phyloP scores from a whole-genome alignment of 805 yeast species.

The Vanderwaltozyma yarrowii region DNA sequence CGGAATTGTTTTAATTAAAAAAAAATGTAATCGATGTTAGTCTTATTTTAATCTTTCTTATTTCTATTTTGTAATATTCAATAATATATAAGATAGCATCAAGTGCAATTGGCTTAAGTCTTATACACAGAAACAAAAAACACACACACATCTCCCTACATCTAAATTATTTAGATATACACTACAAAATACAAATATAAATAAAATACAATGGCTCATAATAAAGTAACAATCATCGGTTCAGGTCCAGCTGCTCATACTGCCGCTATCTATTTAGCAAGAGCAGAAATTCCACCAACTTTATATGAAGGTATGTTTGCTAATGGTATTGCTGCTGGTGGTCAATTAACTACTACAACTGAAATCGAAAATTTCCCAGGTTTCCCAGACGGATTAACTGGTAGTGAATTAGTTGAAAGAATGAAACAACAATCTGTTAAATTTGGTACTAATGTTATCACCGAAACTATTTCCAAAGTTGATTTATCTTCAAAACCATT shows the following conservation, averaged over 20 bases:
- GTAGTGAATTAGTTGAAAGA: slow-evolving; percentile 80
- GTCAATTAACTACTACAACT: slow-evolving; percentile 96
- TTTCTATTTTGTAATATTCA: no score
- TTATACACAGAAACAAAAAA: no score
- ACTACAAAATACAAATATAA: not conserved
- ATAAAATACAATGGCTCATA: slow-evolving; percentile 34
- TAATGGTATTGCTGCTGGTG: slow-evolving; percentile 98
- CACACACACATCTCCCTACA: no score
- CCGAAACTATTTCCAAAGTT: slow-evolving; percentile 89
- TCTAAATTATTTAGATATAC: no score
- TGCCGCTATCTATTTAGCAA: slow-evolving; percentile 91
- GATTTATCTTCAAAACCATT: slow-evolving; percentile 85
- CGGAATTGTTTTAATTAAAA: no score
- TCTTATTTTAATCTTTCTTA: no score
- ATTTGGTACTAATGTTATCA: slow-evolving; percentile 89
- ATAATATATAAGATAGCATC: no score
- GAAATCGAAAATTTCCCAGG: slow-evolving; percentile 99
- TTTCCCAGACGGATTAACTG: slow-evolving; percentile 86
- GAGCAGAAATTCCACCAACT: slow-evolving; percentile 93
- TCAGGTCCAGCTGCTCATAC: slow-evolving; percentile 99
- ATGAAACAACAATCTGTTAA: slow-evolving; percentile 82
- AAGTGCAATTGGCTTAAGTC: no score
- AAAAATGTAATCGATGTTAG: no score
- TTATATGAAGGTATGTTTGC: slow-evolving; percentile 93
- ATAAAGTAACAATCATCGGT: slow-evolving; percentile 81